Conservation (phyloP, 2,329 filamentous ascomycete species). For the Thermoascus crustaceus region DNA sequence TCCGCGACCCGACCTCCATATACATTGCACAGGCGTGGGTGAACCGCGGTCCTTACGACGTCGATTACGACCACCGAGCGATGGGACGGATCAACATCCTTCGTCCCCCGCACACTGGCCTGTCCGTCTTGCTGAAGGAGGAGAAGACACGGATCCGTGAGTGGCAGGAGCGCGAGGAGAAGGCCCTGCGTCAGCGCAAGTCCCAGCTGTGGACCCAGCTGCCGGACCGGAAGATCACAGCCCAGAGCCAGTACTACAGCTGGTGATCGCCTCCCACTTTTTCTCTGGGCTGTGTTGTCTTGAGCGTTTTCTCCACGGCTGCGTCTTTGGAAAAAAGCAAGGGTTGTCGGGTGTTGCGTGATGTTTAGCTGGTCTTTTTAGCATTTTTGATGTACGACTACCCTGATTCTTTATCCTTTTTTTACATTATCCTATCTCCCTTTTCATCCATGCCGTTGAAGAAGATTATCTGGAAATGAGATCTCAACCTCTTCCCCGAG, state of each 20-base stretch:
- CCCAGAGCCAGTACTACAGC: slow-evolving; percentile 81
- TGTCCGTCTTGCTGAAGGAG: slow-evolving; percentile 82
- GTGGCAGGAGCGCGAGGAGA: slow-evolving; percentile 67
- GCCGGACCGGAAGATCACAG: slow-evolving; percentile 74
- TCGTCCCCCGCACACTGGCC: slow-evolving; percentile 63
- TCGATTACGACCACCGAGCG: slow-evolving; percentile 62
- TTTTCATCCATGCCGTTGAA: too few relatives aligned
- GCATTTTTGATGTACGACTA: too few relatives aligned
- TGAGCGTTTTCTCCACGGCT: slow-evolving; percentile 6
- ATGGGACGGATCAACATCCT: slow-evolving; percentile 63
- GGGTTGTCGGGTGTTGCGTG: too few relatives aligned
- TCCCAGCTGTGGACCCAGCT: slow-evolving; percentile 79
- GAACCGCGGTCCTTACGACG: slow-evolving; percentile 60
- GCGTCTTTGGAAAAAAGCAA: too few relatives aligned
- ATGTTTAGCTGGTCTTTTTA: too few relatives aligned
- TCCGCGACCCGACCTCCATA: slow-evolving; percentile 68
- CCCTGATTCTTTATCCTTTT: too few relatives aligned
- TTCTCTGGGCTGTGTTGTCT: not conserved
- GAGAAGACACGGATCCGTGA: slow-evolving; percentile 81
- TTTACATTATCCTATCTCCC: too few relatives aligned
- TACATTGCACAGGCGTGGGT: slow-evolving; percentile 95
- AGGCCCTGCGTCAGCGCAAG: slow-evolving; percentile 64
- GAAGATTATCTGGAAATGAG: too few relatives aligned
- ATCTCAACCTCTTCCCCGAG: too few relatives aligned
- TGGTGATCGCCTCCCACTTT: too few relatives aligned